Base-by-base conservation (phyloP, 2,329 filamentous ascomycete genomes). In the Waltergamsia citrina region DNA sequence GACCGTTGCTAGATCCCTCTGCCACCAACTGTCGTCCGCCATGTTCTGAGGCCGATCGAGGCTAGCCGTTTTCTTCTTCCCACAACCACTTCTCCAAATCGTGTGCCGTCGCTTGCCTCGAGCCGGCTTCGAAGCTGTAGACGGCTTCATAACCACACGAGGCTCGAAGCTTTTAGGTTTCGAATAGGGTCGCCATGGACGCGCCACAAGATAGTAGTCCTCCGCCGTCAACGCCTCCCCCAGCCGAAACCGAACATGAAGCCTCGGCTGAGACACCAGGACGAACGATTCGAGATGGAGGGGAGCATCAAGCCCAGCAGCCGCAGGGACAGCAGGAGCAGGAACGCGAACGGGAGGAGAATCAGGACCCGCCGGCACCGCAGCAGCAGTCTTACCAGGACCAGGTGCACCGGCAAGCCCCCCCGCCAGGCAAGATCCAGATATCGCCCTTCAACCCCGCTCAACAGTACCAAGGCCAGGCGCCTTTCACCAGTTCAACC, bases 111-210 rank as follows among this genome's bases (percentile, higher is more conserved):
- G 9, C 23, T 25, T 9, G n/a, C 9, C 23, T n/a, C n/a, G 23
- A n/a, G 9, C n/a, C n/a, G 23, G 23, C 23, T 25, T 25, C n/a
- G 23, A n/a, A n/a, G n/a, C n/a, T n/a, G n/a, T n/a, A n/a, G n/a
- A n/a, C n/a, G n/a, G 23, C n/a, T 25, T 25, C 9, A 25, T 9
- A 25, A 25, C 23, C 9, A n/a, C 23, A 25, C 23, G 23, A 25
- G n/a, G 9, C 23, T 9, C 23, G 23, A 25, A 25, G n/a, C 23
- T 25, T 25, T n/a, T 25, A 25, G 23, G 23, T 25, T 25, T 25
- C 23, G 9, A 30, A 21, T 32, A 40, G 36, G 18, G 29, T 40
- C 40, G 34, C 21, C 29, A 51, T 51, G 48, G 46, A 48, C 37
- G 32, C 37, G 33, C 28, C 41, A 11, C 45, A 37, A 14, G 41